phyloP scores from a whole-genome alignment of 768 basidiomycete genomes.

The Amanita molliuscula region DNA sequence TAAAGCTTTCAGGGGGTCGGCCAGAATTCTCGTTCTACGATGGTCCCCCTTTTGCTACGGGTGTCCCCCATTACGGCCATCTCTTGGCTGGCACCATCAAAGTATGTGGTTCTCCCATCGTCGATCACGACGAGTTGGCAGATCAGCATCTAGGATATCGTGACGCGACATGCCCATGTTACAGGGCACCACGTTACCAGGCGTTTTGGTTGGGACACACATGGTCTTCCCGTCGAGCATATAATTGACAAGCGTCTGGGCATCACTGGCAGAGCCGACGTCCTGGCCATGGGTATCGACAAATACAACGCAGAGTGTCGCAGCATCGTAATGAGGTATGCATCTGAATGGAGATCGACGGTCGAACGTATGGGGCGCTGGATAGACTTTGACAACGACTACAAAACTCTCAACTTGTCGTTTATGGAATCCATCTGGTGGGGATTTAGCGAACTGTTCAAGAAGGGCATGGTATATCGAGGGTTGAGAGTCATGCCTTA shows the following conservation, averaged over 20 bases:
- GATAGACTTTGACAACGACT: constrained; percentile 99
- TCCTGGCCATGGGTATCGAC: constrained; percentile 91
- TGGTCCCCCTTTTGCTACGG: constrained; percentile 95
- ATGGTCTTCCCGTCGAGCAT: constrained; percentile 97
- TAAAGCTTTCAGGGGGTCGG: constrained; percentile 85
- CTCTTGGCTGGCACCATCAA: constrained; percentile 89
- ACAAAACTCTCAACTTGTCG: constrained; percentile 87
- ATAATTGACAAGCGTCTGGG: constrained; percentile 96
- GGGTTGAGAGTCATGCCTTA: constrained; percentile 97
- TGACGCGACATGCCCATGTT: constrained; percentile 90
- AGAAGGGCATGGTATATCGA: constrained; percentile 86
- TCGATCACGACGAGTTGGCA: background rate
- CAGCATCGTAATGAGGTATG: constrained; percentile 94
- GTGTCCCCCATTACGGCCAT: constrained; percentile 94
- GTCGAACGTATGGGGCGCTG: constrained; percentile 98
- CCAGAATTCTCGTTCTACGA: constrained; percentile 95
- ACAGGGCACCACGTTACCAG: constrained; percentile 89
- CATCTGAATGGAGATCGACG: constrained; percentile 86
- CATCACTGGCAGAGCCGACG: constrained; percentile 89
- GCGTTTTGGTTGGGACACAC: constrained; percentile 98
- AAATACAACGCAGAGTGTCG: constrained; percentile 97
- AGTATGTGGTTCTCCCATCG: constrained; percentile 29
- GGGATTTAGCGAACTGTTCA: constrained; percentile 92
- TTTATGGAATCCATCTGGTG: constrained; percentile 99
- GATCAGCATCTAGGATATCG: constrained; percentile 66